Percentiles rank a stretch among this genome's conserved stretches.
Evolutionary conservation across 192 early-diverging fungal species (phyloP).

Genomic region (Mortierella claussenii): DNA sequence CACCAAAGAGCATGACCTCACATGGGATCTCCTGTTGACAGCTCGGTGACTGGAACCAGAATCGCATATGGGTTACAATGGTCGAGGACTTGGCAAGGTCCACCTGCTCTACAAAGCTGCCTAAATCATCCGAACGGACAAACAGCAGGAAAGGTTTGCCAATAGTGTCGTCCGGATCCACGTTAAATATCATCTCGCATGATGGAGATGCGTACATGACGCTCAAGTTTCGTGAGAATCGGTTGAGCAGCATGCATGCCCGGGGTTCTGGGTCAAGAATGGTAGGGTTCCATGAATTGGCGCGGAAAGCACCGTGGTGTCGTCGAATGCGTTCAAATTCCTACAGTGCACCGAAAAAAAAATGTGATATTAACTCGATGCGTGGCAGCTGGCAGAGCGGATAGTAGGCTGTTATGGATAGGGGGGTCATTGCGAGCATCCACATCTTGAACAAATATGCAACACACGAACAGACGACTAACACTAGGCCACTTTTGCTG

Average conservation of each 20-base stretch:
- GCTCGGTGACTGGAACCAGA: conserved; percentile 41
- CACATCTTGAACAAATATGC: too few relatives aligned
- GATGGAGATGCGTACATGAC: conserved; percentile 54
- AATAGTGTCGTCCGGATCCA: conserved; percentile 19
- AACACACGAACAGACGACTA: too few relatives aligned
- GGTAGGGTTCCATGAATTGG: conserved; percentile 40
- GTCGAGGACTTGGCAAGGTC: conserved; percentile 51
- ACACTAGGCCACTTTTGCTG: too few relatives aligned
- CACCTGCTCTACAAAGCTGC: conserved; percentile 34
- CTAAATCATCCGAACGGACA: conserved; percentile 41
- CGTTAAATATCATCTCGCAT: conserved; percentile 27
- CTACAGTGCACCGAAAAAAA: too few relatives aligned
- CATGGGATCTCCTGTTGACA: conserved; percentile 40
- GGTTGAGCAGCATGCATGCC: conserved; percentile 53
- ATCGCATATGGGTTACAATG: conserved; percentile 43
- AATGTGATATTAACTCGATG: too few relatives aligned
- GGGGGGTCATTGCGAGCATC: too few relatives aligned
- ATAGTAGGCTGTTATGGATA: too few relatives aligned
- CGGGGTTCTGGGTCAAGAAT: conserved; percentile 43
- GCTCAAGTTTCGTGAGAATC: conserved; percentile 37
- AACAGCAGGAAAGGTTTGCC: conserved; percentile 46
- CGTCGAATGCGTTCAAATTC: conserved; percentile 43
- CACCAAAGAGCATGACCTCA: conserved; percentile 47
- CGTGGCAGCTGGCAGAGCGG: neutral
- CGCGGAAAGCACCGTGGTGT: conserved; percentile 33